Base-by-base conservation (phyloP, 75 land plant genomes). In the Gnetum montanum region DNA sequence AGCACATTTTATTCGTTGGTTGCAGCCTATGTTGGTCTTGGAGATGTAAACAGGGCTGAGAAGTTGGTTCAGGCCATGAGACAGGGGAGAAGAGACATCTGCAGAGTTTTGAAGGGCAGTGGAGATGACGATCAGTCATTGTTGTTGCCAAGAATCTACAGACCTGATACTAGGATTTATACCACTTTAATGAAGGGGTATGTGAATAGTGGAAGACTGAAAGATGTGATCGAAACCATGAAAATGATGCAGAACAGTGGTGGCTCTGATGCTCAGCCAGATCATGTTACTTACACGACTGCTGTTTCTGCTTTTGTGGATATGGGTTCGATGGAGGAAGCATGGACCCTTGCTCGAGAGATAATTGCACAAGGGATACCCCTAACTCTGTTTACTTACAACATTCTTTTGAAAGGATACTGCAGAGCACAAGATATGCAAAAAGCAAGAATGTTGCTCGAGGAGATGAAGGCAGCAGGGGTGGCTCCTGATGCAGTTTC, bases 161-260 rank as follows among this genome's bases (percentile, higher is more conserved):
- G 47, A 4, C 90, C 94, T 13, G 81, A 93, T 53, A 62, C 77
- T 16, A 64, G 94, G 8, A 82, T 83, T 1, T 93, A 82, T 60
- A 82, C 98, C 0, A 88, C 88, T 10, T 55, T 93, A 46, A 88
- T 93, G 98, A 93, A 93, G 30, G 97, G 98, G 5, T 93, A 85
- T 46, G 80, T 84, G 77, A 74, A 77, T 40, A 67, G 30, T 11
- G 82, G 84, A 0, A 64, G 86, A 5, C 54, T 76, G 7, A 51
- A 52, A 8, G 95, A 93, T 37, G 88, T 80, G 1, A 73, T 82
- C 34, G 69, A 77, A 33, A 68, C 70, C 62, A 65, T 93, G 1
- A 60, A 49, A 29, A 84, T 82, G 37, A 93, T 93, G 98, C 64
- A 76, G 72, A 40, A 46, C 8, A 77, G 82, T 40, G 47, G 51